Evolutionary conservation across 768 basidiomycete genomes (phyloP).

Genomic region (Trametes cingulata): DNA sequence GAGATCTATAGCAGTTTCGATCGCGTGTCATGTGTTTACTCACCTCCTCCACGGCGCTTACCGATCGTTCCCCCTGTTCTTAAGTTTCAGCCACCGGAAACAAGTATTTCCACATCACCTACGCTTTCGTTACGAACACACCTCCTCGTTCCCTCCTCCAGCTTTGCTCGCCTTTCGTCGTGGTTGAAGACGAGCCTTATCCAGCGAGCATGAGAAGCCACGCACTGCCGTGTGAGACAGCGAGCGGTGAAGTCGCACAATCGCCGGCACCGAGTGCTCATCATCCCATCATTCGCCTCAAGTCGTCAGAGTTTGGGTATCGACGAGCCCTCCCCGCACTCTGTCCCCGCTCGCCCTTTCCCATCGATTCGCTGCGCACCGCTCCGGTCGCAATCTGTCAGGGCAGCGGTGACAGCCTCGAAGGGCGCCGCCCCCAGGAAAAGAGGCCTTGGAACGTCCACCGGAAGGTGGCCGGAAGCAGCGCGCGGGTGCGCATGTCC

Average conservation of each 20-base stretch:
- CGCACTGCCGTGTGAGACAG: neutral
- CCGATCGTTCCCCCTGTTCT: neutral
- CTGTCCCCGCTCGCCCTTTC: neutral
- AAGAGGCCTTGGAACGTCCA: neutral
- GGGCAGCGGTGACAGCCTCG: neutral
- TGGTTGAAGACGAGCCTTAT: neutral
- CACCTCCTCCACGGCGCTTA: neutral
- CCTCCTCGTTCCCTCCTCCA: neutral
- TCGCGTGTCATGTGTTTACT: constrained; percentile 12
- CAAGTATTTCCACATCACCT: neutral
- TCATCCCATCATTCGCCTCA: constrained; percentile 7
- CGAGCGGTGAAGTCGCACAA: constrained; percentile 10
- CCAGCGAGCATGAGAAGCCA: constrained; percentile 2
- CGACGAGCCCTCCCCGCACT: neutral
- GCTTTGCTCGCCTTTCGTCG: neutral
- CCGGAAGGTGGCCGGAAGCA: neutral
- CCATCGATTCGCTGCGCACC: neutral
- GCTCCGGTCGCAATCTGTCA: neutral
- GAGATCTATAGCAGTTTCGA: constrained; percentile 17
- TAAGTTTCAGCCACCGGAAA: constrained; percentile 2
- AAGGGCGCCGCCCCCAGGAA: neutral
- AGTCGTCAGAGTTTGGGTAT: neutral
- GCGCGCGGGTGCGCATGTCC: constrained; percentile 1
- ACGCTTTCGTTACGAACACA: neutral
- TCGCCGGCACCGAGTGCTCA: constrained; percentile 14